Conservation (phyloP, 176 grass and related monocot genomes). For the maize (Zea mays) region DNA sequence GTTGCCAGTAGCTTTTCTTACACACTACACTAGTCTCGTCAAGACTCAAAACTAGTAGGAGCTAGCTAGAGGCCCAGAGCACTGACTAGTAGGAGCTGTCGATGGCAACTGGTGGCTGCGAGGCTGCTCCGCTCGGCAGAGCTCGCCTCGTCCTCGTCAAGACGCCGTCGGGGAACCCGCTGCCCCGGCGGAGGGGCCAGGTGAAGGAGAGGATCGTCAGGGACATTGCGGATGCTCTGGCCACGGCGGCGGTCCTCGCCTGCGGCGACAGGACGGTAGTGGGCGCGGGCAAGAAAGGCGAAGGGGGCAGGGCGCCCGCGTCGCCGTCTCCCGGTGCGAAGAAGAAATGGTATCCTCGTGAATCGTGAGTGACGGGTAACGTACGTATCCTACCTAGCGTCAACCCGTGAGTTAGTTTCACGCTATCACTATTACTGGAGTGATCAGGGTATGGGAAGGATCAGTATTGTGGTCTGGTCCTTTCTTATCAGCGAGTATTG, state of each 20-base stretch:
- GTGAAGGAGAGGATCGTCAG: slow-evolving; percentile 59
- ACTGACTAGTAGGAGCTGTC: not conserved
- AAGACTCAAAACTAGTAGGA: not conserved
- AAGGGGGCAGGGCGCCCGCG: not conserved
- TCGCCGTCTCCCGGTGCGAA: not conserved
- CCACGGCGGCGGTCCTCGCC: slow-evolving; percentile 2
- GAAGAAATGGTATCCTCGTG: slow-evolving; percentile 9
- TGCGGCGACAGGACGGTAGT: not conserved
- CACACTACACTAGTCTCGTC: not conserved
- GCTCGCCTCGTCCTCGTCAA: slow-evolving; percentile 10
- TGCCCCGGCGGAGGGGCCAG: slow-evolving; percentile 66
- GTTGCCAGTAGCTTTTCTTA: not conserved
- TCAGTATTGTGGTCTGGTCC: too few relatives aligned
- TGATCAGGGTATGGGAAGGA: too few relatives aligned
- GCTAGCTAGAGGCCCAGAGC: too few relatives aligned
- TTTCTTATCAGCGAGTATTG: too few relatives aligned
- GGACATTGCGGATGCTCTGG: slow-evolving; percentile 31
- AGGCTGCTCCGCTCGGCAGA: not conserved
- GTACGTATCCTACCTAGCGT: too few relatives aligned
- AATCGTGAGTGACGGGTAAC: too few relatives aligned
- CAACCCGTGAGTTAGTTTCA: too few relatives aligned
- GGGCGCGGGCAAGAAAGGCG: not conserved
- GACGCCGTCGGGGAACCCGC: slow-evolving; percentile 54
- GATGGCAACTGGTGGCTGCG: slow-evolving; percentile 23
- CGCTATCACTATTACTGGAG: too few relatives aligned